phyloP scores from a whole-genome alignment of 768 basidiomycete species.

The Sarcomyxa edulis region DNA sequence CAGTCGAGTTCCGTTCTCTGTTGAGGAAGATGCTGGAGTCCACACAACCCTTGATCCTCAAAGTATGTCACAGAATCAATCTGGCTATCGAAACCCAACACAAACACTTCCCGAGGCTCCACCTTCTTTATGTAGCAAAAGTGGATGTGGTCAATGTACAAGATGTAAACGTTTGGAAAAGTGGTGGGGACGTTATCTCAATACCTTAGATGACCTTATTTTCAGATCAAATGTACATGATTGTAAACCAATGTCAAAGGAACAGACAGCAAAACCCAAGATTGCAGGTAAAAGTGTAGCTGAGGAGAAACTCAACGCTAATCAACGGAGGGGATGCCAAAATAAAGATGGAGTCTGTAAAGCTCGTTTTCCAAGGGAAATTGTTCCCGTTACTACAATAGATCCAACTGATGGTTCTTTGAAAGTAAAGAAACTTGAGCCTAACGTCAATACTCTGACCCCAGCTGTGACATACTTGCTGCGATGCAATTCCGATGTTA shows the following conservation, averaged over 20 bases:
- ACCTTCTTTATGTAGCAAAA: slow-evolving; percentile 12
- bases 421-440: slow-evolving; percentile 24
- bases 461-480: slow-evolving; percentile 20
- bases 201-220: slow-evolving; percentile 21
- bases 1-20: no score
- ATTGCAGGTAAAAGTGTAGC: no score
- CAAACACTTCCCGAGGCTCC: slow-evolving; percentile 15
- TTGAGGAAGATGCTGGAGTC: slow-evolving; percentile 3
- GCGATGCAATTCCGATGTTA: slow-evolving; percentile 30
- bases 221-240: slow-evolving; percentile 22
- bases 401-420: slow-evolving; percentile 21
- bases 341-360: slow-evolving; percentile 24
- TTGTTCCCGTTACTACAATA: slow-evolving; percentile 14
- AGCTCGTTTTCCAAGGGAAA: slow-evolving; percentile 25
- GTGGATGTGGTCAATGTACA: slow-evolving; percentile 6
- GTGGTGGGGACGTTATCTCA: slow-evolving; percentile 15
- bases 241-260: slow-evolving; percentile 13
- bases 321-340: slow-evolving; percentile 14
- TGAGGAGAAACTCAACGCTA: no score
- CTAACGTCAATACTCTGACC: slow-evolving; percentile 26
- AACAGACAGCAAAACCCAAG: slow-evolving; percentile 11
- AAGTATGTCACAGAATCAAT: background rate
- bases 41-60: no score
- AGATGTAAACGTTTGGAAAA: background rate
- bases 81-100: slow-evolving; percentile 16